Evolutionary conservation across 768 basidiomycete species (phyloP).

Genomic region (Collybiopsis confluens): DNA sequence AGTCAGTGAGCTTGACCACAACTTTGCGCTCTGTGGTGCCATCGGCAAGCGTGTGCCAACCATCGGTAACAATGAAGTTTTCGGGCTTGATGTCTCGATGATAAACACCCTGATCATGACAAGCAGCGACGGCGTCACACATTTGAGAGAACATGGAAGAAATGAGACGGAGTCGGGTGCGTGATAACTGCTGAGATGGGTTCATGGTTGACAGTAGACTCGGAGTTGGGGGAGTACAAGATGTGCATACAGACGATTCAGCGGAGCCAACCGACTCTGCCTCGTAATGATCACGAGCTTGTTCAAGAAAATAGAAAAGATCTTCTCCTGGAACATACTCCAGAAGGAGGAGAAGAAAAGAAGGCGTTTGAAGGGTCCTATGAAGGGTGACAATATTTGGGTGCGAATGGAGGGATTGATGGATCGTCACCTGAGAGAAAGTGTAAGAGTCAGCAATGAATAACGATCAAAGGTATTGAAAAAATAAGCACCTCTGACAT

Average conservation of each 20-base stretch:
- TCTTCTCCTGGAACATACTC: slow-evolving; percentile 98
- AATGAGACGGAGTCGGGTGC: slow-evolving; percentile 86
- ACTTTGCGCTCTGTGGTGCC: slow-evolving; percentile 78
- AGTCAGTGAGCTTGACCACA: slow-evolving; percentile 94
- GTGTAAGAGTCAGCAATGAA: neutral
- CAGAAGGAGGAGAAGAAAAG: slow-evolving; percentile 87
- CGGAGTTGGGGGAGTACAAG: slow-evolving; percentile 88
- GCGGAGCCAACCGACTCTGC: slow-evolving; percentile 29
- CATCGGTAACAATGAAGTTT: slow-evolving; percentile 95
- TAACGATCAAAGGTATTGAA: slow-evolving; percentile 2
- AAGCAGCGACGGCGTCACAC: slow-evolving; percentile 95
- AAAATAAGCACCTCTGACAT: slow-evolving; percentile 70
- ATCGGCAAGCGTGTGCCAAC: slow-evolving; percentile 48
- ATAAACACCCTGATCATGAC: slow-evolving; percentile 86
- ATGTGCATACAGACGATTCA: slow-evolving; percentile 38
- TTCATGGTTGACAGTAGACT: slow-evolving; percentile 82
- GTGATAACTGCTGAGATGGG: slow-evolving; percentile 78
- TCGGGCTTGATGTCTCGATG: slow-evolving; percentile 99
- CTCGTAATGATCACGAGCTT: slow-evolving; percentile 84
- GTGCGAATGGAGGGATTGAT: slow-evolving; percentile 87
- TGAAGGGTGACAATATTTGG: slow-evolving; percentile 94
- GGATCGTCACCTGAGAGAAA: slow-evolving; percentile 92
- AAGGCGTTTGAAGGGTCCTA: slow-evolving; percentile 87
- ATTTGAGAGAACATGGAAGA: slow-evolving; percentile 98
- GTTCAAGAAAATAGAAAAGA: slow-evolving; percentile 97